Evolutionary conservation across 106 monocot genomes (phyloP).

Genomic region (Dendrobium catenatum): DNA sequence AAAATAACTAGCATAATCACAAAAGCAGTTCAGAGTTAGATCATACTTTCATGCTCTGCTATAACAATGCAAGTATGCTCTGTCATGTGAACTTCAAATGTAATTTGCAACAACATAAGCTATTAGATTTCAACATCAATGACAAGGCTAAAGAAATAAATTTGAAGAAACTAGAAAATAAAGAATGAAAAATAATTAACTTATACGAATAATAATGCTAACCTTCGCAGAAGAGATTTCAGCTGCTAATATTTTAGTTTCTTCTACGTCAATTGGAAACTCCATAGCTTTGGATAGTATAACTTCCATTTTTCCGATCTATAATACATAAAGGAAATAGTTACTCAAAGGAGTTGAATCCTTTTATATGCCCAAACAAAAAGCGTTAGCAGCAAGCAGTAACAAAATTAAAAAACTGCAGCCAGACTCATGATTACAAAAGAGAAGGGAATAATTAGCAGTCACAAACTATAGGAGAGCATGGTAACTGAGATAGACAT

Average conservation of each 20-base stretch:
- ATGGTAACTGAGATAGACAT: neutral
- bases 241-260: slow-evolving; percentile 30
- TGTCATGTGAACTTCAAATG: neutral
- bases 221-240: slow-evolving; percentile 71
- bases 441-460: neutral
- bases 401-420: neutral
- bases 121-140: neutral
- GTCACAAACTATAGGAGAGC: too few species aligned
- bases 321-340: slow-evolving; percentile 9
- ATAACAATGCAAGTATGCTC: neutral
- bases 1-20: neutral
- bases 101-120: neutral
- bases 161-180: neutral
- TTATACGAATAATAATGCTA: neutral
- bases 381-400: neutral
- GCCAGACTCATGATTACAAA: neutral
- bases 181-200: neutral
- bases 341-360: neutral
- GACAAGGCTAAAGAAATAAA: neutral
- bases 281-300: slow-evolving; percentile 32
- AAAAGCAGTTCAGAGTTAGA: neutral
- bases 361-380: neutral
- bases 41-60: neutral
- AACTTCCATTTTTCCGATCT: slow-evolving; percentile 60
- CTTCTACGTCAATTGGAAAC: slow-evolving; percentile 46